Conservation (phyloP, 2,329 filamentous ascomycete species). For the Aspergillus aculeatinus region DNA sequence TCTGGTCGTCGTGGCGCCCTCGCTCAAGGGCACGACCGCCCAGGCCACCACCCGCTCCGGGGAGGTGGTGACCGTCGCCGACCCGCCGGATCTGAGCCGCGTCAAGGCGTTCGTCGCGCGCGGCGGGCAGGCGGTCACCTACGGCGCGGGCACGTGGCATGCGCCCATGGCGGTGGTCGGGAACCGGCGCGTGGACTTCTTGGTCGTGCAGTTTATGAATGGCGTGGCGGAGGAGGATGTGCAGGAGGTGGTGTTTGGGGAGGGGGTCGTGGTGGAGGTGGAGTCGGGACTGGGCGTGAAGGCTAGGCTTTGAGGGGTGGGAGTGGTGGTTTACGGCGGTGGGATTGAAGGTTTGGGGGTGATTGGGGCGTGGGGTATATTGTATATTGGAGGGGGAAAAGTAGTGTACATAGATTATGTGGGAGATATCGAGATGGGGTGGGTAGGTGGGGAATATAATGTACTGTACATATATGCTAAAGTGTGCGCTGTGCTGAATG, state of each 20-base stretch:
- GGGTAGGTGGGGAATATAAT: no score
- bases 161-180: conserved; percentile 93
- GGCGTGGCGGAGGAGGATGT: conserved; percentile 81
- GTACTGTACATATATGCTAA: no score
- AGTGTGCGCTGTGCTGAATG: neutral
- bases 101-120: conserved; percentile 76
- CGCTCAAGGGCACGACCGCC: conserved; percentile 50
- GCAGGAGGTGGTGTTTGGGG: conserved; percentile 66
- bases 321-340: neutral
- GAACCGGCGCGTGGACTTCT: conserved; percentile 69
- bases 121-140: conserved; percentile 82
- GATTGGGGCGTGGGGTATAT: neutral
- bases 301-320: conserved; percentile 6
- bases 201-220: conserved; percentile 87
- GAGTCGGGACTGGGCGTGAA: neutral
- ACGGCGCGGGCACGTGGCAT: conserved; percentile 90
- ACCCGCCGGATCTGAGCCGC: conserved; percentile 68
- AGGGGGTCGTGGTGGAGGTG: conserved; percentile 38
- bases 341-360: no score
- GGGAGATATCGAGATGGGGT: neutral
- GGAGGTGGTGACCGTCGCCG: conserved; percentile 35
- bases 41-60: conserved; percentile 33
- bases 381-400: neutral
- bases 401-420: neutral
- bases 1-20: conserved; percentile 86